Evolutionary conservation across 768 basidiomycete species (phyloP), one percentile per base, ranked within the genome.

Genomic region (Lentinus tigrinus): DNA sequence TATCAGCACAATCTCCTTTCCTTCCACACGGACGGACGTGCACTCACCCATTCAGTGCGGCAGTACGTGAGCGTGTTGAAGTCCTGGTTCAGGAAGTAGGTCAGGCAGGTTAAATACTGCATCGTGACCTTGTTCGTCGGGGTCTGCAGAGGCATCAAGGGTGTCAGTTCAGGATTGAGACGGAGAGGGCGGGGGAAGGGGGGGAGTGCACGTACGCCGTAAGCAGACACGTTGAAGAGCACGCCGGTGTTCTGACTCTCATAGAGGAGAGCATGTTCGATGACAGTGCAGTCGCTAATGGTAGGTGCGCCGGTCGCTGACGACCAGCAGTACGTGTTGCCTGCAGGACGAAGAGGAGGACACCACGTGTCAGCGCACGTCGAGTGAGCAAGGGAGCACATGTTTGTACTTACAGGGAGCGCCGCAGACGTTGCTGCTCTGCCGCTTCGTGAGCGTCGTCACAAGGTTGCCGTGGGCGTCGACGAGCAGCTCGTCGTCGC

Each of bases 11-110:
- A 50, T 26, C 16, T 39, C 27, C 24, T 23, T 14, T 11, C 24
- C 42, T 34, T 14, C 36, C 19, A 21, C n/a, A 47, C 36, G n/a
- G 56, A 34, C 42, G 36, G 13, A 36, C 6, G 31, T 7, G 11
- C 31, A 31, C 31, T 31, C 65, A 81, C 79, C 76, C 77, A 82
- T 60, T 79, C 76, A 14, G 69, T 73, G 36, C 78, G 74, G 63
- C 80, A 81, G 64, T 78, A 83, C 19, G 68, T 67, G 24, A 80
- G 60, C 23, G 69, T 61, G 26, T 52, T 66, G 56, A 68, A 58
- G 51, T 76, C 76, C 63, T 81, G 81, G 65, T 82, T 81, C 37
- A 78, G 67, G 67, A 82, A 78, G 72, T 80, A 81, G 14, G 78
- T 74, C 60, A 72, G 65, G 71, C 79, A 82, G 61, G 68, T 74